Base-by-base conservation (phyloP, 768 basidiomycete species). In the Phanerochaete carnosa region DNA sequence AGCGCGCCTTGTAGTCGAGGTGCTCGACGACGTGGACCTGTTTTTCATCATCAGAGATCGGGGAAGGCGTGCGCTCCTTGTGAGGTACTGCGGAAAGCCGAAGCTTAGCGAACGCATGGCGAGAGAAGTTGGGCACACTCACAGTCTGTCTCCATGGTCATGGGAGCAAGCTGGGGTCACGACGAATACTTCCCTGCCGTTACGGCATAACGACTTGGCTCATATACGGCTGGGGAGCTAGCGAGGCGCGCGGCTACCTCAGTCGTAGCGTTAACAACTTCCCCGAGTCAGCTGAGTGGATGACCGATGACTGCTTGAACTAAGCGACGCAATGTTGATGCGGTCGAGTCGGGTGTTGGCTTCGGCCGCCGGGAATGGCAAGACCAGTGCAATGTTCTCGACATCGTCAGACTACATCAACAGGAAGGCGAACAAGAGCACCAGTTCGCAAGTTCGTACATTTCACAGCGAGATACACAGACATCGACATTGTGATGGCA, bases 1-100 rank as follows among this genome's bases (percentile, higher is more conserved):
- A 65, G n/a, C 62, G 63, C 29, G 58, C 39, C 58, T 57, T 65
- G 51, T 68, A 62, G 58, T 62, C 61, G 8, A 64, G 52, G 16
- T 60, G 64, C 16, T 66, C 63, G 2, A 63, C 33, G 35, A 51
- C 52, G 56, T 58, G 59, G 7, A 33, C 26, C 12, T 50, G 58
- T 37, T 63, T 59, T 49, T 63, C 62, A 39, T 62, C 62, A 45
- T 55, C 57, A 7, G 49, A 39, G 32, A 22, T 23, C 28, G 43
- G 46, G 5, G 46, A 49, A 6, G 45, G 45, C 56, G 45, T 49
- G 23, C 13, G 45, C 39, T 30, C 56, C 45, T 49, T 29, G 26
- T 16, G 35, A 25, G 35, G 6, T 33, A 37, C 32, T 23, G 54
- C 37, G n/a, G 25, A n/a, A 25, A 29, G 28, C 2, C 19, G 3